These are phyloP conservation scores for Eucalyptus tenuipes DNA, from an alignment of 345 rosid genomes.

Conservation along the genomic window DNA sequence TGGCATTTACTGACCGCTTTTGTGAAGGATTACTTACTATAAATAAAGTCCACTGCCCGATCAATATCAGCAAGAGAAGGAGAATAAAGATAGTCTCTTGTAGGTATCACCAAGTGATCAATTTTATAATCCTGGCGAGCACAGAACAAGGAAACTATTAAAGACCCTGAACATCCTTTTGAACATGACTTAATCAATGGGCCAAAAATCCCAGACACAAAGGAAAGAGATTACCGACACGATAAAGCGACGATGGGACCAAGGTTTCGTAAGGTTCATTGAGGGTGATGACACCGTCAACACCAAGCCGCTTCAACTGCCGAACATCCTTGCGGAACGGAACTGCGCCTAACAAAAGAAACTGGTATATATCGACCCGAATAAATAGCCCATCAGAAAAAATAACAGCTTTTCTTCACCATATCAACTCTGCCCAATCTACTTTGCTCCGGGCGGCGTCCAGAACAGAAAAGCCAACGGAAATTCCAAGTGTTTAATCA, in stretches of 20 bases:
- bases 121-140: conserved; percentile 47
- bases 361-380: conserved; percentile 11
- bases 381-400: not conserved
- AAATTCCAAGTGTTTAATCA: not conserved
- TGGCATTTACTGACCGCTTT: not conserved
- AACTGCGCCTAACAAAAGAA: conserved; percentile 68
- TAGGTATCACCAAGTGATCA: conserved; percentile 72
- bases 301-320: conserved; percentile 55
- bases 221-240: conserved; percentile 15
- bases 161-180: not conserved
- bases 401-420: not conserved
- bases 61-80: conserved; percentile 48
- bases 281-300: conserved; percentile 66
- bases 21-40: conserved; percentile 26
- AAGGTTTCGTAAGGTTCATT: conserved; percentile 76
- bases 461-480: not conserved
- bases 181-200: not conserved
- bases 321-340: conserved; percentile 82
- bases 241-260: conserved; percentile 56
- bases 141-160: not conserved
- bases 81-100: conserved; percentile 82
- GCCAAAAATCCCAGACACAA: not conserved
- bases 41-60: conserved; percentile 59
- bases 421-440: not conserved
- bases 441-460: not conserved